phyloP scores from a whole-genome alignment of 495 filamentous ascomycete genomes.

The Penicillium bialowiezense region DNA sequence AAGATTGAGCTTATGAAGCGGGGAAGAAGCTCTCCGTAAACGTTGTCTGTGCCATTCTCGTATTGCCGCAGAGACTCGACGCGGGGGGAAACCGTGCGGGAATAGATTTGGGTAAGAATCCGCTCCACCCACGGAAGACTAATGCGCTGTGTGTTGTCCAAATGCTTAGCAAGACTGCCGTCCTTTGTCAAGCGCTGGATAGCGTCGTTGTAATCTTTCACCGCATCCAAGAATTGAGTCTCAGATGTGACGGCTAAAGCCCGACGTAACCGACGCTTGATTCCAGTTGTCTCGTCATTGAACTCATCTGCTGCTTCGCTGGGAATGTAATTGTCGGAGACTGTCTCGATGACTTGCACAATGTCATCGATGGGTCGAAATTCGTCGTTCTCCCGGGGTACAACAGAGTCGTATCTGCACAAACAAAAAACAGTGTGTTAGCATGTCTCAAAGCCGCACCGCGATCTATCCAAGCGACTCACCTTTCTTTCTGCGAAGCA shows the following conservation, averaged over 20 bases:
- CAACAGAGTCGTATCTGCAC: slow-evolving; percentile 71
- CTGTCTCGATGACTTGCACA: slow-evolving; percentile 68
- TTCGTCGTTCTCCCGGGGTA: slow-evolving; percentile 68
- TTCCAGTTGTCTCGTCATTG: slow-evolving; percentile 68
- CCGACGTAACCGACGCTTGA: slow-evolving; percentile 68
- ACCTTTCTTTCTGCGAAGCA: slow-evolving; percentile 65
- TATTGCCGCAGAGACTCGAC: slow-evolving; percentile 80
- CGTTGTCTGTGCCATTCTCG: slow-evolving; percentile 82
- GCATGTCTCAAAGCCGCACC: neutral
- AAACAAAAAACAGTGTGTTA: slow-evolving; percentile 4
- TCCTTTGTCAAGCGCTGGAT: slow-evolving; percentile 56
- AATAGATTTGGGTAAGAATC: slow-evolving; percentile 85
- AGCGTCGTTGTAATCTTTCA: slow-evolving; percentile 73
- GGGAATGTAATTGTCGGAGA: slow-evolving; percentile 72
- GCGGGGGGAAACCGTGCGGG: slow-evolving; percentile 84
- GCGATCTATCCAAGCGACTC: slow-evolving; percentile 18
- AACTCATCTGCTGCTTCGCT: slow-evolving; percentile 61
- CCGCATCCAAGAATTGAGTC: slow-evolving; percentile 61
- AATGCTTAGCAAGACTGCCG: slow-evolving; percentile 65
- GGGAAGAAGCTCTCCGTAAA: slow-evolving; percentile 90
- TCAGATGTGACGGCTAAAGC: slow-evolving; percentile 62
- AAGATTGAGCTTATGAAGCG: slow-evolving; percentile 79
- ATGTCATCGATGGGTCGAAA: slow-evolving; percentile 88
- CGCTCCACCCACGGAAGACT: slow-evolving; percentile 68
- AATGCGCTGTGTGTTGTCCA: slow-evolving; percentile 63